Evolutionary conservation across 2,329 filamentous ascomycete genomes (phyloP), one percentile per base, ranked within the genome.

Genomic region (Aspergillus sp.): DNA sequence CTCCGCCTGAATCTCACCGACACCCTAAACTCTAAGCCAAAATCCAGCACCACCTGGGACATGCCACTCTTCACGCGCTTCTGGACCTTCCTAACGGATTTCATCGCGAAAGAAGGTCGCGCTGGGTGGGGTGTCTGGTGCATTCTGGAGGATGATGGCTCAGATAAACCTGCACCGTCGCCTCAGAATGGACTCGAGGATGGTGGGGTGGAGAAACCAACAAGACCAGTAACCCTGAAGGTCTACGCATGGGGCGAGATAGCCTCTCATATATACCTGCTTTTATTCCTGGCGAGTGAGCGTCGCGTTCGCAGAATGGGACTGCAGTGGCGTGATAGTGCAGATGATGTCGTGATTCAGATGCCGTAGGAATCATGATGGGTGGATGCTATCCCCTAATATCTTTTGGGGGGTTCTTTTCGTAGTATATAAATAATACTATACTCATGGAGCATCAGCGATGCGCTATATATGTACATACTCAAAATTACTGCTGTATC

Each of bases 171-270:
- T 19, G 4, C 25, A 52, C 7, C 7, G 25, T 28, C 30, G 10
- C 10, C 30, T 10, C 30, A 32, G 10, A 6, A 15, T 36, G 32
- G 32, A 13, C 63, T 74, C 8, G 74, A 75, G 39, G 64, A 65
- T 32, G 58, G 32, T 36, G 28, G 28, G 4, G 28, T 8, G 7
- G 25, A 28, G 25, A 12, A 12, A 36, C 25, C 39, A 32, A 21
- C 30, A 32, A 62, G 55, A 10, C 63, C 77, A 10, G 77, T 80
- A 59, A 74, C 65, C 1, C 72, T 96, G 2, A 84, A 87, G 36
- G 74, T 94, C 1, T 95, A 90, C 71, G 91, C 91, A 70, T 97
- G 91, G 88, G 92, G 90, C 0, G 84, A 89, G 63, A 79, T 91
- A 0, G 85, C 86, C 0, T 83, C 86, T 57, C 89, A 96, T 68